Percentiles rank a stretch among this genome's conserved stretches.
phyloP scores from a whole-genome alignment of 768 basidiomycete species.

The Trametes punicea region DNA sequence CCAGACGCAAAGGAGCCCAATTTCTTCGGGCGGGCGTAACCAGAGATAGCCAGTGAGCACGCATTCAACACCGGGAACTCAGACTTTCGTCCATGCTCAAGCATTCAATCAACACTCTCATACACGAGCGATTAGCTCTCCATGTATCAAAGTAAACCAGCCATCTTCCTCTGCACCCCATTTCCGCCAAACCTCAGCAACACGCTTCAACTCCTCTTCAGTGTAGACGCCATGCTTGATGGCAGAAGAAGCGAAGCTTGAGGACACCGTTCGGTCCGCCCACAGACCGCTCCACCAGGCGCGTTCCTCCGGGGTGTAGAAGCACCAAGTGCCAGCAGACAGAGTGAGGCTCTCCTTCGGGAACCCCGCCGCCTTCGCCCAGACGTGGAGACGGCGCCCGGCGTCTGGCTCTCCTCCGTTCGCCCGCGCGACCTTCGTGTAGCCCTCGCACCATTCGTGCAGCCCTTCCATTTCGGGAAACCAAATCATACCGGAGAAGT shows the following conservation, averaged over 20 bases:
- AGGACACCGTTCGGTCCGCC: constrained; percentile 37
- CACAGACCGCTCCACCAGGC: constrained; percentile 38
- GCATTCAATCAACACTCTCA: too few species aligned
- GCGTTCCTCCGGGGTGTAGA: constrained; percentile 34
- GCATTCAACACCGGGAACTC: too few species aligned
- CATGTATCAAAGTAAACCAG: constrained; percentile 18
- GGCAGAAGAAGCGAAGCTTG: constrained; percentile 33
- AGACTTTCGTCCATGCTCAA: too few species aligned
- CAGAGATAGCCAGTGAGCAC: too few species aligned
- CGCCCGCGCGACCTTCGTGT: constrained; percentile 30
- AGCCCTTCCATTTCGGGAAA: constrained; percentile 35
- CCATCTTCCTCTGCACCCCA: constrained; percentile 22
- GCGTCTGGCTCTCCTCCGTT: constrained; percentile 40
- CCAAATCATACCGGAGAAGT: constrained; percentile 34
- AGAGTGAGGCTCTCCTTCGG: constrained; percentile 26
- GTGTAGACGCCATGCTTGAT: constrained; percentile 22
- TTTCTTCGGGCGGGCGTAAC: too few species aligned
- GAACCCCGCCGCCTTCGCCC: constrained; percentile 39
- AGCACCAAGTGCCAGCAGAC: constrained; percentile 37
- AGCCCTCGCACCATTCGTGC: constrained; percentile 31
- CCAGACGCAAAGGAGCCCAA: too few species aligned
- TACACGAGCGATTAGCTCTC: constrained; percentile 14
- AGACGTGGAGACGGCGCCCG: constrained; percentile 36
- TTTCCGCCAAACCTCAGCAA: constrained; percentile 12
- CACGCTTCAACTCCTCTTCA: constrained; percentile 8